A percentile compares a stretch with the other conserved stretches of the same genome.
Conservation (phyloP, 306 rosid species). For the Acacia melanoxylon region DNA sequence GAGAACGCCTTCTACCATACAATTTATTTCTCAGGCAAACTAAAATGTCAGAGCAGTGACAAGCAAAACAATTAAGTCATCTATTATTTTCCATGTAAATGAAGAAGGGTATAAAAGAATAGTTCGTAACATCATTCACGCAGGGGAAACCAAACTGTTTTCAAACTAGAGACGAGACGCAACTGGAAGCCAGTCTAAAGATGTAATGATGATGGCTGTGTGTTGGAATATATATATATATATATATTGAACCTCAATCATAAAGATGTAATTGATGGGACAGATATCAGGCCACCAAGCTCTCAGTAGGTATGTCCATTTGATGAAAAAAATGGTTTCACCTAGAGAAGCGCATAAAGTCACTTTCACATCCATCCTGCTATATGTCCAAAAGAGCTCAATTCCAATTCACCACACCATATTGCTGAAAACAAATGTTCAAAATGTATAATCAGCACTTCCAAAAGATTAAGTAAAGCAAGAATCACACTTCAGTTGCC, state of each 20-base stretch:
- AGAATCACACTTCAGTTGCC: background rate
- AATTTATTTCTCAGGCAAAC: background rate
- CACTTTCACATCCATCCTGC: background rate
- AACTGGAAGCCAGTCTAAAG: background rate
- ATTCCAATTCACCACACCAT: background rate
- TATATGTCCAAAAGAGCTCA: background rate
- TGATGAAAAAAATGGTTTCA: background rate
- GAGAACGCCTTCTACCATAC: conserved; percentile 3
- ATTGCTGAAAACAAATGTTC: background rate
- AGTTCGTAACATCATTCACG: background rate
- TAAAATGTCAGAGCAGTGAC: background rate
- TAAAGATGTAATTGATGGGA: background rate
- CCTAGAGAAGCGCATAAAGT: background rate
- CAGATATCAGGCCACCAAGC: background rate
- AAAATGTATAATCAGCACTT: background rate
- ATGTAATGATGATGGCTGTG: background rate
- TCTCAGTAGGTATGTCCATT: background rate
- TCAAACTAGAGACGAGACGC: background rate
- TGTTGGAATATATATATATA: background rate
- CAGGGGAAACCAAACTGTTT: background rate
- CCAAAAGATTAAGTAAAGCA: background rate
- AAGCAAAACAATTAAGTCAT: background rate
- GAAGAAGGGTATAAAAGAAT: background rate
- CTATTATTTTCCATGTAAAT: background rate
- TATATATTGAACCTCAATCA: background rate